phyloP scores from a whole-genome alignment of 1,284 basidiomycete species.

The Leccinum subrobustum region DNA sequence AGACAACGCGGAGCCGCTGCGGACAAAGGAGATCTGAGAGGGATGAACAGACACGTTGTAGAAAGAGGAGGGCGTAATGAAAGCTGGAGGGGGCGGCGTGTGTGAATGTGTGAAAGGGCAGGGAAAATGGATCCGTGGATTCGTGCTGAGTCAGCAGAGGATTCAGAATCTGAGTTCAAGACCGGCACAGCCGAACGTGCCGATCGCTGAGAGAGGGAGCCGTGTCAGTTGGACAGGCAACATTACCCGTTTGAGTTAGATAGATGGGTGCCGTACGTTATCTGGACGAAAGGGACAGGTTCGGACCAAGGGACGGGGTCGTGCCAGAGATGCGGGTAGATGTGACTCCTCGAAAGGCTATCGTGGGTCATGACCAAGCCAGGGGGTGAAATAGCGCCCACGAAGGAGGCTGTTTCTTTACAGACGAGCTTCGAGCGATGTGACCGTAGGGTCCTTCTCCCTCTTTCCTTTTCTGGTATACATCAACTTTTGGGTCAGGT shows the following conservation, averaged over 20 bases:
- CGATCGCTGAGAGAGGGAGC: slow-evolving; percentile 30
- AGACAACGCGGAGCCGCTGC: slow-evolving; percentile 31
- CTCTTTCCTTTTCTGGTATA: slow-evolving; percentile 22
- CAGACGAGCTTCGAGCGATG: slow-evolving; percentile 32
- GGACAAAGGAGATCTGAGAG: slow-evolving; percentile 13
- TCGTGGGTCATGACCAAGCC: slow-evolving; percentile 29
- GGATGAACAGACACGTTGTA: slow-evolving; percentile 20
- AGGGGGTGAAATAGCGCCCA: slow-evolving; percentile 24
- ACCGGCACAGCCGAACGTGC: slow-evolving; percentile 30
- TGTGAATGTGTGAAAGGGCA: not conserved
- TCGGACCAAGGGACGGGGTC: slow-evolving; percentile 11
- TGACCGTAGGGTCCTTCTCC: slow-evolving; percentile 29
- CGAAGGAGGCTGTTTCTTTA: slow-evolving; percentile 11
- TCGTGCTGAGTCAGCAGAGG: slow-evolving; percentile 26
- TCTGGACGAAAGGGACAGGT: slow-evolving; percentile 23
- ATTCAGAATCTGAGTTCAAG: slow-evolving; percentile 19
- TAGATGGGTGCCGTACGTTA: slow-evolving; percentile 33
- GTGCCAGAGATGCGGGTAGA: slow-evolving; percentile 28
- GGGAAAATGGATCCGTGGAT: slow-evolving; percentile 15
- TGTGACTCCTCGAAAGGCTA: slow-evolving; percentile 34
- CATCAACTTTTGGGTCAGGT: slow-evolving; percentile 30
- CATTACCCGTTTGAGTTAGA: slow-evolving; percentile 33
- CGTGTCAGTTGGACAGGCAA: slow-evolving; percentile 35
- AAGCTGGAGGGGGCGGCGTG: slow-evolving; percentile 1
- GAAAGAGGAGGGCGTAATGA: slow-evolving; percentile 4